phyloP scores from a whole-genome alignment of 345 rosid species.

The Eucalyptus lansdowneana region DNA sequence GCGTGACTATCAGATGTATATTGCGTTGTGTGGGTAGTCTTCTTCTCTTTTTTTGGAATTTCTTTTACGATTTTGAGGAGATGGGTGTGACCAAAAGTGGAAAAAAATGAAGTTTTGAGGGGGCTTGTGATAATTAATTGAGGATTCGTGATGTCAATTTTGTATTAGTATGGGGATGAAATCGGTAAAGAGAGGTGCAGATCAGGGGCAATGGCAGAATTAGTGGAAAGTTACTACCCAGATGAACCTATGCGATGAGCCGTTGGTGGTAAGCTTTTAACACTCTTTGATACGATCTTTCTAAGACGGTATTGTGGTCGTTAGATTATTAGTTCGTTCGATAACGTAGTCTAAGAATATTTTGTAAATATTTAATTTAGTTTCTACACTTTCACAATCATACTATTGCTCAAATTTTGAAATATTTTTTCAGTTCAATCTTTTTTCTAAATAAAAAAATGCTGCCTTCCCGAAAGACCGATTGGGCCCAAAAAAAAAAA shows the following conservation, averaged over 20 bases:
- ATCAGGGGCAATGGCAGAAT: neutral
- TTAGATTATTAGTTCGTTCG: neutral
- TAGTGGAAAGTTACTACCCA: neutral
- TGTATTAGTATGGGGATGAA: neutral
- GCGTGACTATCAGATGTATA: neutral
- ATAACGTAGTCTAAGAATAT: too few relatives aligned
- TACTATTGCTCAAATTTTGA: neutral
- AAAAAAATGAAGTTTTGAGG: neutral
- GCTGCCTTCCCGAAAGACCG: neutral
- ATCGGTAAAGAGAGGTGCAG: neutral
- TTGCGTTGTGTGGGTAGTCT: neutral
- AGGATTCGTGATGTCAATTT: neutral
- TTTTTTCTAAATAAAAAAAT: neutral
- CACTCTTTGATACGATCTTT: neutral
- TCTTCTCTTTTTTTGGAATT: neutral
- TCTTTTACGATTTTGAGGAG: neutral
- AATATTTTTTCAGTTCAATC: neutral
- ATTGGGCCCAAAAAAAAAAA: neutral
- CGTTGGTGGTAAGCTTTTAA: neutral
- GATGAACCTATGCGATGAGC: neutral
- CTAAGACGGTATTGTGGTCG: fast-evolving
- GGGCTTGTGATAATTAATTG: neutral
- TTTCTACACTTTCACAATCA: neutral
- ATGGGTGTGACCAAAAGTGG: neutral
- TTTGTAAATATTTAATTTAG: neutral